Base-by-base conservation (phyloP, 257 asterid species). In the Nicotiana otophora region DNA sequence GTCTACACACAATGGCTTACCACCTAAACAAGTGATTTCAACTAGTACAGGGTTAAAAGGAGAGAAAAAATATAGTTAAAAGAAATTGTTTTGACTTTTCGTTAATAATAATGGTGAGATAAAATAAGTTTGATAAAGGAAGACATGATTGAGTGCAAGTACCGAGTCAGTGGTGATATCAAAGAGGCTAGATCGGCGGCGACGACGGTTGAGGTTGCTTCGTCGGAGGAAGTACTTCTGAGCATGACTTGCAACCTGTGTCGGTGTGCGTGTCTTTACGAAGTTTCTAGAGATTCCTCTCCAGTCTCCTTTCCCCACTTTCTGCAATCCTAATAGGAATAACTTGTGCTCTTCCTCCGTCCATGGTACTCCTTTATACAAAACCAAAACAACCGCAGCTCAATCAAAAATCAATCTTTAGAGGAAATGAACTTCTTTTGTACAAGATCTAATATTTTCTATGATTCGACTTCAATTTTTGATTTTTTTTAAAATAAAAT, bases 171-270 rank as follows among this genome's bases (percentile, higher is more conserved):
- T 87, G 39, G 97, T 91, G 85, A 95, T 95, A 86, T 95, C 98
- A 42, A 95, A 95, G 83, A 95, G 97, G 89, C 98, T 95, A 61
- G 97, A 89, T 60, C 98, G 92, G 61, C 98, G 97, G 58, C 98
- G 96, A 15, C 98, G 92, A 55, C 97, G 95, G 69, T 89, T 93
- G 62, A 90, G 85, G 86, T 93, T 95, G 89, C 64, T 92, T 65
- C 89, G 91, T 79, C 98, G 93, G 83, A 92, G 91, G 84, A 89
- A 95, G 88, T 95, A 89, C 74, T 95, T 95, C 88, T 95, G 98
- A 80, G 97, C 97, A 85, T 95, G 98, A 86, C 98, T 95, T 10
- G 98, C 98, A 20, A 95, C 98, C 87, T 95, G 98, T 3, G 98
- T 95, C 31, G 98, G 97, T 1, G 98, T 95, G 20, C 98, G 96